phyloP scores from a whole-genome alignment of 305 asterid species.

The Stenogyne calaminthoides region DNA sequence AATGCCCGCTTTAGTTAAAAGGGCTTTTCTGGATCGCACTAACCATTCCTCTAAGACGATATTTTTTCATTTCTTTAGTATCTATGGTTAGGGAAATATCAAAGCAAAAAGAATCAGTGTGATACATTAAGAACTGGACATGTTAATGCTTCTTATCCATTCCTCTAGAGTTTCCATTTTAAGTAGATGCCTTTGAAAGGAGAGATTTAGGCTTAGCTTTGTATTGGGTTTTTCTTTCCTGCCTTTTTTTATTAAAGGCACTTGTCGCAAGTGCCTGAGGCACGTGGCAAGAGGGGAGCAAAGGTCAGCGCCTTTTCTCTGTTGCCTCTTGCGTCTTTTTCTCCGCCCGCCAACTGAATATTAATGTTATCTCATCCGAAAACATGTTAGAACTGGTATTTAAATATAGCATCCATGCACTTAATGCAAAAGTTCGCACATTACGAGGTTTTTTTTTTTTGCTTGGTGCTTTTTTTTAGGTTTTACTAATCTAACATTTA shows the following conservation, averaged over 20 bases:
- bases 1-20: neutral
- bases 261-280: neutral
- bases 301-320: neutral
- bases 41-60: neutral
- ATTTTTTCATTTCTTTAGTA: neutral
- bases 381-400: neutral
- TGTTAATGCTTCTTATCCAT: neutral
- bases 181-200: neutral
- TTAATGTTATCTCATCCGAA: neutral
- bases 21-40: neutral
- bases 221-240: neutral
- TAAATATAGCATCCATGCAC: neutral
- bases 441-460: neutral
- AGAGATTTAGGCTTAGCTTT: neutral
- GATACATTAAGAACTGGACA: neutral
- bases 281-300: neutral
- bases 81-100: slow-evolving; percentile 2
- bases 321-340: neutral
- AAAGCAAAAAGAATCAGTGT: neutral
- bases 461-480: neutral
- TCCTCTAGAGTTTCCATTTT: neutral
- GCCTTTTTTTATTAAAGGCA: neutral
- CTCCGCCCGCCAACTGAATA: neutral
- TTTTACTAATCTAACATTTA: neutral
- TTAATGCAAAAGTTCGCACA: neutral